A percentile compares a stretch with the other conserved stretches of the same genome.
phyloP scores from a whole-genome alignment of 1,284 basidiomycete species.

The Coniferiporia weirii region DNA sequence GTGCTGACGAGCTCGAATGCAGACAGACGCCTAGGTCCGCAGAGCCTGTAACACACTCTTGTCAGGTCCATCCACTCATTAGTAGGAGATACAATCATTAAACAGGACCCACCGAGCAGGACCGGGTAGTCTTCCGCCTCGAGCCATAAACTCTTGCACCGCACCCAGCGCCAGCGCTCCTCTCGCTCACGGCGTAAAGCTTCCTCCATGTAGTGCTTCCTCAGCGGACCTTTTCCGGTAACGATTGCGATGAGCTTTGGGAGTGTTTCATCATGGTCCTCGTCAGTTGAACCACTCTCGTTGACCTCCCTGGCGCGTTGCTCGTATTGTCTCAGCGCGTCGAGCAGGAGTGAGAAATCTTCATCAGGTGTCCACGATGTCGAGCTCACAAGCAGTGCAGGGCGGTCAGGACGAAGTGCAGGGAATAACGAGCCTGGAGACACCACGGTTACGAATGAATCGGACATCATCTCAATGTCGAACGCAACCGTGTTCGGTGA shows the following conservation, averaged over 20 bases:
- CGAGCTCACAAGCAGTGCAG: constrained; percentile 85
- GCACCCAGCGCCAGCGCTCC: constrained; percentile 73
- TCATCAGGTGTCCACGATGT: constrained; percentile 99
- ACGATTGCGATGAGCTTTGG: constrained; percentile 81
- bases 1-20: constrained; percentile 84
- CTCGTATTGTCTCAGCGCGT: constrained; percentile 71
- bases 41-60: constrained; percentile 50
- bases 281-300: constrained; percentile 7
- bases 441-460: constrained; percentile 28
- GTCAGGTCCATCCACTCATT: neutral
- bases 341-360: constrained; percentile 83
- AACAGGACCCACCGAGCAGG: constrained; percentile 57
- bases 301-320: constrained; percentile 41
- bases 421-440: constrained; percentile 25
- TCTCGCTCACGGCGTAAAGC: constrained; percentile 48
- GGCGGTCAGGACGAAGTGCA: constrained; percentile 58
- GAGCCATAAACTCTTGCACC: constrained; percentile 82
- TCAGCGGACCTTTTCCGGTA: constrained; percentile 89
- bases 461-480: constrained; percentile 8
- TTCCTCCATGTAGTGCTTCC: constrained; percentile 66
- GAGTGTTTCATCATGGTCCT: constrained; percentile 30
- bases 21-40: constrained; percentile 91
- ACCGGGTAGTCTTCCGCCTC: constrained; percentile 85
- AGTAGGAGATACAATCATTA: constrained; percentile 5
- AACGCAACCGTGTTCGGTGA: neutral